These are phyloP conservation scores for Solanum peruvianum DNA, from an alignment of 257 asterid genomes.

Conservation along the genomic window DNA sequence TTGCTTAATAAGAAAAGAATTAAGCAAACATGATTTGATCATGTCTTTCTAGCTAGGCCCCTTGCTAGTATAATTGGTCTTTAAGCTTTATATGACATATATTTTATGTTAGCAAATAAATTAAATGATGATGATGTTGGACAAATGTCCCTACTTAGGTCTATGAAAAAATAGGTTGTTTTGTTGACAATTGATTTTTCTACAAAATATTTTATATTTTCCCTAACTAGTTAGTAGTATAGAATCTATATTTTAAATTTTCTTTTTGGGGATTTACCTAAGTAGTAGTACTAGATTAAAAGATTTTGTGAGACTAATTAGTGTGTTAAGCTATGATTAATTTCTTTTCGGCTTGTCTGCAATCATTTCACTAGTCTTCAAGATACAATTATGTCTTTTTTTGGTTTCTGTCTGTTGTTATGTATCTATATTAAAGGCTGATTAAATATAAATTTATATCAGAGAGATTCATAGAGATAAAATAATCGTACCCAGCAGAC, in stretches of 20 bases:
- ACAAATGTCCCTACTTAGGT: not conserved
- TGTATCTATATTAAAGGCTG: too few relatives aligned
- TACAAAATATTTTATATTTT: not conserved
- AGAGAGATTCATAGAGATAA: accelerated
- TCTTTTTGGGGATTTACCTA: not conserved
- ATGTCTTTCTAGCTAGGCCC: slow-evolving; percentile 8
- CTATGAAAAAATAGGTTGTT: not conserved
- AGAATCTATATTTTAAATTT: not conserved
- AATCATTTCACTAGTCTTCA: not conserved
- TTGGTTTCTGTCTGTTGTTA: accelerated
- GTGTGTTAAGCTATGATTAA: slow-evolving; percentile 1
- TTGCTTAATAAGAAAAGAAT: not conserved
- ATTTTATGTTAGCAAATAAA: slow-evolving; percentile 11
- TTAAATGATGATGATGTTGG: slow-evolving; percentile 25
- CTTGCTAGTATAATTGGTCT: not conserved
- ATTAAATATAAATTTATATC: accelerated
- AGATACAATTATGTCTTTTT: not conserved
- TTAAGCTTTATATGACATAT: slow-evolving; percentile 10
- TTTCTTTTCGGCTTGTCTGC: slow-evolving; percentile 1
- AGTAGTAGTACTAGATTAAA: not conserved
- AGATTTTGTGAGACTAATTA: slow-evolving; percentile 1
- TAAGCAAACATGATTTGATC: slow-evolving; percentile 7
- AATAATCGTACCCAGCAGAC: accelerated
- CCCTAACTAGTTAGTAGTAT: not conserved
- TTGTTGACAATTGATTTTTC: not conserved